phyloP scores from a whole-genome alignment of 1,284 basidiomycete species.

The Leccinum pachyderme region DNA sequence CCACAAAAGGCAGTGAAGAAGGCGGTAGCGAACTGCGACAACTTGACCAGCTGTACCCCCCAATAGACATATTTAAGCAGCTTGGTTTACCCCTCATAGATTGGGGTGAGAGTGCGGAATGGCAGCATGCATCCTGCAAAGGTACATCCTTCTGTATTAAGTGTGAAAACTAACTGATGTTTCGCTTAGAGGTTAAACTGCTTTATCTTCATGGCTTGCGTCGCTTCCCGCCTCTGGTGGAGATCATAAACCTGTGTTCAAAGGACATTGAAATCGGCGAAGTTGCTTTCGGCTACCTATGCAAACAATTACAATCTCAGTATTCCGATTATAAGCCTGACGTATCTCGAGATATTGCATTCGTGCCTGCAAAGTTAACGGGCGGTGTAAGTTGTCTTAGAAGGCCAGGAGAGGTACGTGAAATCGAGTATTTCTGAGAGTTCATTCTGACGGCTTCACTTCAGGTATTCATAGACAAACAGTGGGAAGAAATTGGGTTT shows the following conservation, averaged over 20 bases:
- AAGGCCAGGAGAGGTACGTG: constrained; percentile 62
- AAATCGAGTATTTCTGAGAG: not conserved
- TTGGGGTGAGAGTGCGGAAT: constrained; percentile 65
- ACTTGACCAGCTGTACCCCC: constrained; percentile 81
- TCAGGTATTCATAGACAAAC: constrained; percentile 69
- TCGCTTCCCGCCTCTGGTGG: constrained; percentile 65
- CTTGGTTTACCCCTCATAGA: constrained; percentile 80
- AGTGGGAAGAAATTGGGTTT: constrained; percentile 76
- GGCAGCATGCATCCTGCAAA: constrained; percentile 44
- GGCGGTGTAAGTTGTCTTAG: constrained; percentile 46
- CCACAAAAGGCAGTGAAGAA: constrained; percentile 16
- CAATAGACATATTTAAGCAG: constrained; percentile 65
- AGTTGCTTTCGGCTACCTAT: constrained; percentile 70
- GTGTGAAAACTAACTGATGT: not conserved
- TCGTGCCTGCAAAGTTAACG: constrained; percentile 70
- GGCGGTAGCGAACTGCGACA: constrained; percentile 33
- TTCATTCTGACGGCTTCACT: not conserved
- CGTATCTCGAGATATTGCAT: constrained; percentile 57
- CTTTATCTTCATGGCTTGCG: constrained; percentile 76
- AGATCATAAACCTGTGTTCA: constrained; percentile 64
- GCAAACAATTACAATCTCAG: constrained; percentile 60
- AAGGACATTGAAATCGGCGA: constrained; percentile 43
- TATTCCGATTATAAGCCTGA: constrained; percentile 63
- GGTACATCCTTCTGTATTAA: not conserved
- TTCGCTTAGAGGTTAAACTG: constrained; percentile 31